These are phyloP conservation scores for Dryadomyces quercus-mongolicae DNA, from an alignment of 2,329 filamentous ascomycete species.

Conservation along the genomic window DNA sequence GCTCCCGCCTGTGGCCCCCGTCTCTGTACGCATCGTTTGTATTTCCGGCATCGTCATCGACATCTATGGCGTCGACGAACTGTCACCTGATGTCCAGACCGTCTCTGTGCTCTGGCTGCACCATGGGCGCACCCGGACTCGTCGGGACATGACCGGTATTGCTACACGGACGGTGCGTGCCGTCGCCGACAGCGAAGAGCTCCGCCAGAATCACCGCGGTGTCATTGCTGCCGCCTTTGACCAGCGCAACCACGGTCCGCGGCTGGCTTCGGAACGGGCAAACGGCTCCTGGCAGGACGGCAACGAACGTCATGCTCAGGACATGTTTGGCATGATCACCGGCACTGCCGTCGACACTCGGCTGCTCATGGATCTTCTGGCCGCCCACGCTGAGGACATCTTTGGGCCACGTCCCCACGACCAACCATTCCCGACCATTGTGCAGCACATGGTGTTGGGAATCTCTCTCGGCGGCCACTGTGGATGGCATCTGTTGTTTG, in stretches of 20 bases:
- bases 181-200: conserved; percentile 63
- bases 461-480: conserved; percentile 81
- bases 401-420: neutral
- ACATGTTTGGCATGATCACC: conserved; percentile 76
- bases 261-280: conserved; percentile 51
- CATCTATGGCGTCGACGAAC: conserved; percentile 69
- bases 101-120: conserved; percentile 85
- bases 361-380: conserved; percentile 63
- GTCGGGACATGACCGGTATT: conserved; percentile 63
- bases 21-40: conserved; percentile 55
- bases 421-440: conserved; percentile 3
- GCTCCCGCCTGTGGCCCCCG: conserved; percentile 26
- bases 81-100: conserved; percentile 35
- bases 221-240: conserved; percentile 80
- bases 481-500: conserved; percentile 71
- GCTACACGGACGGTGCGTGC: conserved; percentile 47
- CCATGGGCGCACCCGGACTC: conserved; percentile 61
- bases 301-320: conserved; percentile 71
- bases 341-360: conserved; percentile 64
- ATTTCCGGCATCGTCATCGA: conserved; percentile 71
- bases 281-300: conserved; percentile 73
- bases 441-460: conserved; percentile 59
- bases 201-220: conserved; percentile 35
- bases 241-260: conserved; percentile 80
- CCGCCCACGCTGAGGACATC: conserved; percentile 25